Evolutionary conservation across 2,329 filamentous ascomycete genomes (phyloP).

Genomic region (Ceratocystis cubensis): DNA sequence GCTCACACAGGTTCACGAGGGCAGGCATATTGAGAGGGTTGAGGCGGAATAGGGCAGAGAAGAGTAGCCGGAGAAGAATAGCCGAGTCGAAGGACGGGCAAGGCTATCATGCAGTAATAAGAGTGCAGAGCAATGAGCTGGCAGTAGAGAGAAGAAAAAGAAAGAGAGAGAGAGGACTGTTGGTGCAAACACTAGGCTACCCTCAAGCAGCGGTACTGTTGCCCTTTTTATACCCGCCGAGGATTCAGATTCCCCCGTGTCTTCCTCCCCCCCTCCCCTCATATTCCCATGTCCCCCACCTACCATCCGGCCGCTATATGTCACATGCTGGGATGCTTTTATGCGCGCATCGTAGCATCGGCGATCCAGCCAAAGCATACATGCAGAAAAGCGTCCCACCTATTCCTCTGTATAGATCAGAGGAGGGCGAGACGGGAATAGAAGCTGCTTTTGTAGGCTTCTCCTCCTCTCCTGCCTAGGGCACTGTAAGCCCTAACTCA

Average conservation of each 20-base stretch:
- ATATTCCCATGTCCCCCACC: neutral
- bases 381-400: neutral
- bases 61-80: neutral
- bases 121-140: no score
- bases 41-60: neutral
- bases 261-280: neutral
- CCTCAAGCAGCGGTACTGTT: no score
- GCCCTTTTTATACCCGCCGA: neutral
- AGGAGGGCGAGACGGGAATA: no score
- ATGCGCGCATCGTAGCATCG: conserved; percentile 1
- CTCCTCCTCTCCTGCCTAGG: no score
- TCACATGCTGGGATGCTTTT: conserved; percentile 10
- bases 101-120: no score
- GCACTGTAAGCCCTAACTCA: no score
- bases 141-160: neutral
- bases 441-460: no score
- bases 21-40: conserved; percentile 30
- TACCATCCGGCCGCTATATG: neutral
- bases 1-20: conserved; percentile 32
- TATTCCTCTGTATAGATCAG: neutral
- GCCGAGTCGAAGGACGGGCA: no score
- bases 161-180: neutral
- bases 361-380: neutral
- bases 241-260: no score
- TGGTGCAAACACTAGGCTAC: neutral